Evolutionary conservation across 192 early-diverging fungal species (phyloP).

Genomic region (Pilaira anomala): DNA sequence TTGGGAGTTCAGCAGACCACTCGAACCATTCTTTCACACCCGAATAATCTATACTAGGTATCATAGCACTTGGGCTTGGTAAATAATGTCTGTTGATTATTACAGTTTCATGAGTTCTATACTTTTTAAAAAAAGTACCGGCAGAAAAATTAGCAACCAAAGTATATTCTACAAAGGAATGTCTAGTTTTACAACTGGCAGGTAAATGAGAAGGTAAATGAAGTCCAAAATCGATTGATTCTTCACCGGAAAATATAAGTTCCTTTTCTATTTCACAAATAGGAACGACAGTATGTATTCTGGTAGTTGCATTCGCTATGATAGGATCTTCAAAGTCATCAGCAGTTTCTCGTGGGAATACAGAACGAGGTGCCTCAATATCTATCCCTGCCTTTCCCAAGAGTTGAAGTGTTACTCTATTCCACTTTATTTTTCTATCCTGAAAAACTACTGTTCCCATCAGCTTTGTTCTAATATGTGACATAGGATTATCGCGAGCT

Average conservation of each 20-base stretch:
- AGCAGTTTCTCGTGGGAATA: not conserved
- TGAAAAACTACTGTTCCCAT: constrained; percentile 27
- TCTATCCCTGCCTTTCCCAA: constrained; percentile 28
- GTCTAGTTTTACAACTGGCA: constrained; percentile 25
- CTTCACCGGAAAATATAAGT: constrained; percentile 32
- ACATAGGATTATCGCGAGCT: constrained; percentile 31
- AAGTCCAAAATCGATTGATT: constrained; percentile 32
- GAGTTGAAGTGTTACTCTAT: constrained; percentile 31
- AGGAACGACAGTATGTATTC: constrained; percentile 16
- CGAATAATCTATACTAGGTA: constrained; percentile 25
- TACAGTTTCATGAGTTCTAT: constrained; percentile 28
- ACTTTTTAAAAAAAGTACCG: constrained; percentile 35
- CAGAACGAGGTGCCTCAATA: constrained; percentile 18
- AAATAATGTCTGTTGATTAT: constrained; percentile 31
- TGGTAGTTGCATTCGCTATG: not conserved
- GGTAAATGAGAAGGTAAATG: constrained; percentile 36
- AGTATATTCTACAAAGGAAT: constrained; percentile 34
- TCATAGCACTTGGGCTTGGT: constrained; percentile 34
- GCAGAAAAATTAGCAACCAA: constrained; percentile 35
- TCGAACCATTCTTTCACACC: constrained; percentile 36
- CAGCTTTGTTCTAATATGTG: constrained; percentile 32
- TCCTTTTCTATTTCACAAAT: constrained; percentile 40
- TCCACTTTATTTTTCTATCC: constrained; percentile 34
- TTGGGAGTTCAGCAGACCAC: constrained; percentile 33
- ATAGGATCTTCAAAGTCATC: not conserved